Evolutionary conservation across 2,329 filamentous ascomycete species (phyloP).

Genomic region (Metarhizium sp.): DNA sequence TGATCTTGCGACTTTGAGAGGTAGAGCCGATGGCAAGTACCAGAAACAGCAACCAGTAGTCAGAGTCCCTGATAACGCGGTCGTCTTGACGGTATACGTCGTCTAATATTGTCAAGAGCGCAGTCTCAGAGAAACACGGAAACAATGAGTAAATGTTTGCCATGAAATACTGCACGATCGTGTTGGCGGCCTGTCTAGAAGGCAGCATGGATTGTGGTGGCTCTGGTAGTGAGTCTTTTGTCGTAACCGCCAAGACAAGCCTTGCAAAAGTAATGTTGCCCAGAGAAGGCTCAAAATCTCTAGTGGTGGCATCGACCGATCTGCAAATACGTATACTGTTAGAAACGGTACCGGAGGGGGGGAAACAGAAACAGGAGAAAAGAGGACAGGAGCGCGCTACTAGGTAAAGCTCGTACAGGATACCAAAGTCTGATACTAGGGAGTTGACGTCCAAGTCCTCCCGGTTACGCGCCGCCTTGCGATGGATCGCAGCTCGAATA

Average conservation of each 20-base stretch:
- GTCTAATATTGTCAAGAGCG: slow-evolving; percentile 68
- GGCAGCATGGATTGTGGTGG: slow-evolving; percentile 56
- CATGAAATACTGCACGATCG: slow-evolving; percentile 75
- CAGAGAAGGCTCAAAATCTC: slow-evolving; percentile 84
- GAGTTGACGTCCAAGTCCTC: slow-evolving; percentile 87
- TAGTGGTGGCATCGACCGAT: slow-evolving; percentile 86
- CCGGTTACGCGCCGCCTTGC: slow-evolving; percentile 52
- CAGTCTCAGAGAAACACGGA: slow-evolving; percentile 74
- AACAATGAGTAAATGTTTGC: slow-evolving; percentile 71
- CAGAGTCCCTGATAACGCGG: slow-evolving; percentile 54
- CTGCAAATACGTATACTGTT: slow-evolving; percentile 30
- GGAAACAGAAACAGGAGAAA: not conserved
- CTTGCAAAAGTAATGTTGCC: slow-evolving; percentile 89
- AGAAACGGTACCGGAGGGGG: not conserved
- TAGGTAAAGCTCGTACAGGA: slow-evolving; percentile 48
- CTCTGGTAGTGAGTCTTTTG: slow-evolving; percentile 61
- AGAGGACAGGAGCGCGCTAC: not conserved
- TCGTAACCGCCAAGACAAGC: slow-evolving; percentile 74
- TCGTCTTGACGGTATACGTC: slow-evolving; percentile 67
- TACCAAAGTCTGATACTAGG: slow-evolving; percentile 87
- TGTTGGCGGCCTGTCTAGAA: slow-evolving; percentile 55
- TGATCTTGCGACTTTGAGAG: slow-evolving; percentile 59
- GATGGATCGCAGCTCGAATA: slow-evolving; percentile 54
- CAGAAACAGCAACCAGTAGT: slow-evolving; percentile 83
- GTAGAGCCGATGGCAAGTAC: slow-evolving; percentile 76